Evolutionary conservation across 108 stramenopile genomes (phyloP), one percentile per base, ranked within the genome.

Genomic region (Pseudonitzschia multiseries): DNA sequence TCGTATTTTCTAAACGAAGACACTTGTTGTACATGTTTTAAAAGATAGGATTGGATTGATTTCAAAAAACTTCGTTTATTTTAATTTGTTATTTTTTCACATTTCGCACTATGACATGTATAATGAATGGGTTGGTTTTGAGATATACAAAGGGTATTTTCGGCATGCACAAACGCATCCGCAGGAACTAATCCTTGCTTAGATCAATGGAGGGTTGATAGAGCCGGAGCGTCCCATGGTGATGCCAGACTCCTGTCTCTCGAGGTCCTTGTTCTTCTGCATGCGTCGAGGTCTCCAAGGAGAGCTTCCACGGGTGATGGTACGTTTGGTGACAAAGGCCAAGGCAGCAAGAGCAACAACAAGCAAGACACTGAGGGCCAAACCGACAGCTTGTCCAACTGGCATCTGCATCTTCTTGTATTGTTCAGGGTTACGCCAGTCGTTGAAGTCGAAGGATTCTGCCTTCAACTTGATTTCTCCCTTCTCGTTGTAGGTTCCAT

Each of bases 401-500:
- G 74, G 66, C 75, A 79, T 78, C 5, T 42, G 17, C 29, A 70
- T 54, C 54, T 73, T 77, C 65, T 70, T 69, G 69, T 68, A 68
- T 65, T 79, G 70, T 36, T 66, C 60, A n/a, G 69, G 74, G 62
- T 77, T 73, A 1, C 57, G 28, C 79, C 79, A 84, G 64, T 63
- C 59, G 21, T 36, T 27, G 46, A 71, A 51, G 63, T 71, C 65
- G 57, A 80, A 80, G 22, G 56, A 6, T 24, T 48, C 44, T 36
- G 54, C 52, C 36, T 24, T 42, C 21, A 78, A 24, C 8, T 61
- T 33, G 62, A 88, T 82, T 20, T 84, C 73, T 28, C 84, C 87
- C 8, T 59, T 52, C 60, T 80, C 76, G 41, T 82, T 73, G 75
- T 80, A 87, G 2, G 78, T 68, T 59, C 77, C 78, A 26, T 68